A percentile compares a stretch with the other conserved stretches of the same genome.
Evolutionary conservation across 495 filamentous ascomycete genomes (phyloP).

Genomic region (Tuber brumale): DNA sequence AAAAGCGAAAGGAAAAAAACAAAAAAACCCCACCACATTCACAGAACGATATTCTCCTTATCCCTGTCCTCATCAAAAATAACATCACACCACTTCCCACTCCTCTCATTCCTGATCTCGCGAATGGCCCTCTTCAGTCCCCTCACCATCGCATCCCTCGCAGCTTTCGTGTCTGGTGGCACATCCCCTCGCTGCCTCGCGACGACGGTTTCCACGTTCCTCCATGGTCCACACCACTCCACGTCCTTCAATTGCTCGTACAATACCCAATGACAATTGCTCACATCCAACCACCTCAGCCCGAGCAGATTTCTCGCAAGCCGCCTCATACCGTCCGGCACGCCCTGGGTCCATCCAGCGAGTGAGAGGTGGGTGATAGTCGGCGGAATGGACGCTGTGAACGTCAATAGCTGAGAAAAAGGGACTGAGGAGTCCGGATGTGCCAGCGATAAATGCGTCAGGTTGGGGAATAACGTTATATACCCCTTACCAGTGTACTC

Average conservation of each 20-base stretch:
- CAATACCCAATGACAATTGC: slow-evolving; percentile 19
- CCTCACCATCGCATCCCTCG: slow-evolving; percentile 7
- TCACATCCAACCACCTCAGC: slow-evolving; percentile 35
- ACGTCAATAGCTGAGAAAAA: slow-evolving; percentile 8
- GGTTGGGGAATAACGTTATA: slow-evolving; percentile 12
- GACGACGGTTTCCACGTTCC: slow-evolving; percentile 29
- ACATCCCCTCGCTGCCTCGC: slow-evolving; percentile 16
- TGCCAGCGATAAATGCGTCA: slow-evolving; percentile 34
- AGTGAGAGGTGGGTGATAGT: slow-evolving; percentile 35
- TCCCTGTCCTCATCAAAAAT: slow-evolving; percentile 4
- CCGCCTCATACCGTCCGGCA: slow-evolving; percentile 15
- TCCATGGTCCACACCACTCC: slow-evolving; percentile 35
- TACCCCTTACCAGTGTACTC: background rate
- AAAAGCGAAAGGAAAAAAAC: background rate
- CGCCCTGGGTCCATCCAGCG: slow-evolving; percentile 19
- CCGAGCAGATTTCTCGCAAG: slow-evolving; percentile 25
- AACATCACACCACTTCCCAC: slow-evolving; percentile 29
- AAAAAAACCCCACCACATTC: background rate
- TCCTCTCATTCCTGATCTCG: slow-evolving; percentile 16
- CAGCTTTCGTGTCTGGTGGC: slow-evolving; percentile 5
- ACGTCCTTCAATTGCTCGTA: slow-evolving; percentile 19
- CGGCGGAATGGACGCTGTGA: slow-evolving; percentile 18
- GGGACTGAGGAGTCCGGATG: slow-evolving; percentile 13
- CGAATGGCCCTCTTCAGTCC: slow-evolving; percentile 20
- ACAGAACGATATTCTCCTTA: background rate